A percentile compares a stretch with the other conserved stretches of the same genome.
phyloP scores from a whole-genome alignment of 2,329 filamentous ascomycete genomes.

The Nemania bipapillata region DNA sequence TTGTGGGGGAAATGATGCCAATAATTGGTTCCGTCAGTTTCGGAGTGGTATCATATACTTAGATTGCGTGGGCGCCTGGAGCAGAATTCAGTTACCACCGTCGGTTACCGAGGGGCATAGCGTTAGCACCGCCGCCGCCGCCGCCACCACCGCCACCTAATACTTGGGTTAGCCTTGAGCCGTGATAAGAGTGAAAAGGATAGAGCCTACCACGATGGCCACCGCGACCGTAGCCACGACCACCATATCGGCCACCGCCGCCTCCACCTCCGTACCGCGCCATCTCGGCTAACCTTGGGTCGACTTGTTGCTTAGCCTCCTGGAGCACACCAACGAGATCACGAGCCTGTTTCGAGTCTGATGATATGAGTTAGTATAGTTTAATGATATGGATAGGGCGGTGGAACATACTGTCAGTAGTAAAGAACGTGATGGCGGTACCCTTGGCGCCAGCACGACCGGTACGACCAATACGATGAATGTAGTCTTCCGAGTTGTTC shows the following conservation, averaged over 20 bases:
- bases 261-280: conserved; percentile 88
- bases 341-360: conserved; percentile 93
- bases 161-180: conserved; percentile 26
- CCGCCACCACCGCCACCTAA: conserved; percentile 57
- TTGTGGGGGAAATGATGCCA: conserved; percentile 43
- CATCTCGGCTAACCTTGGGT: conserved; percentile 96
- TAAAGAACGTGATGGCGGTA: conserved; percentile 98
- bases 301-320: conserved; percentile 98
- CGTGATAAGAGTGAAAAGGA: background rate
- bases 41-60: conserved; percentile 29
- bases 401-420: conserved; percentile 84
- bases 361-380: conserved; percentile 52
- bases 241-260: conserved; percentile 77
- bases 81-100: conserved; percentile 47
- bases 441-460: conserved; percentile 93
- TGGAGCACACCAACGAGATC: conserved; percentile 92
- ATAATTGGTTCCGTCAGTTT: conserved; percentile 29
- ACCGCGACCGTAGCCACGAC: conserved; percentile 71
- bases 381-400: background rate
- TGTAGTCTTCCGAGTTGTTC: conserved; percentile 99
- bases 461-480: conserved; percentile 95
- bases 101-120: conserved; percentile 51
- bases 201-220: conserved; percentile 55
- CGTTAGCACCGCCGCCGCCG: conserved; percentile 58
- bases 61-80: conserved; percentile 20